These are phyloP conservation scores for Candida lessepsii DNA, from an alignment of 805 yeast genomes.

Conservation along the genomic window DNA sequence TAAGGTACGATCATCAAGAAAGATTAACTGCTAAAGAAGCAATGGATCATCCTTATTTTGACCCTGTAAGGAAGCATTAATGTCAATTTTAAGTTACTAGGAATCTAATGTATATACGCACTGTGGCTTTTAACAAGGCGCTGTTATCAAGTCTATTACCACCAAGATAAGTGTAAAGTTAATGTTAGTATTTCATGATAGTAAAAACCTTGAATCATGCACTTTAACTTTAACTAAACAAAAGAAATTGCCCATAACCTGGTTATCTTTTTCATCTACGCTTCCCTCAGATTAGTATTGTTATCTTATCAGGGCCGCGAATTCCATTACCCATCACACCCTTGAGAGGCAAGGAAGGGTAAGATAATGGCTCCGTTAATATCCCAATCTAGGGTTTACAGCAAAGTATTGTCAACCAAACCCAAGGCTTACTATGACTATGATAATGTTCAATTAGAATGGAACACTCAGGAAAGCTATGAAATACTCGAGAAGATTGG, in stretches of 20 bases:
- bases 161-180: no score
- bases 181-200: no score
- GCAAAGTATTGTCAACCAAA: conserved; percentile 66
- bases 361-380: conserved; percentile 6
- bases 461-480: conserved; percentile 50
- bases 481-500: conserved; percentile 86
- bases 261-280: neutral
- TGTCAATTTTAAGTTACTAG: neutral
- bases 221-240: no score
- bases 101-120: neutral
- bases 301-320: conserved; percentile 7
- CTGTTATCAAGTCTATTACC: no score
- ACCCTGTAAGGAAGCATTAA: conserved; percentile 18
- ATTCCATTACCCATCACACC: neutral
- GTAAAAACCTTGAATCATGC: no score
- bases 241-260: no score
- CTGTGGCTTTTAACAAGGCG: no score
- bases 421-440: conserved; percentile 85
- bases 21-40: conserved; percentile 89
- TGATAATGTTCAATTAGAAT: conserved; percentile 51
- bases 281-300: neutral
- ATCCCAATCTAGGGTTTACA: conserved; percentile 53
- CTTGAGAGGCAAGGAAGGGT: neutral
- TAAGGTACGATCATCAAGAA: conserved; percentile 83
- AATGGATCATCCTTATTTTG: conserved; percentile 70